Base-by-base conservation (phyloP, 441 rosid genomes). In the Raphanus hybrid region DNA sequence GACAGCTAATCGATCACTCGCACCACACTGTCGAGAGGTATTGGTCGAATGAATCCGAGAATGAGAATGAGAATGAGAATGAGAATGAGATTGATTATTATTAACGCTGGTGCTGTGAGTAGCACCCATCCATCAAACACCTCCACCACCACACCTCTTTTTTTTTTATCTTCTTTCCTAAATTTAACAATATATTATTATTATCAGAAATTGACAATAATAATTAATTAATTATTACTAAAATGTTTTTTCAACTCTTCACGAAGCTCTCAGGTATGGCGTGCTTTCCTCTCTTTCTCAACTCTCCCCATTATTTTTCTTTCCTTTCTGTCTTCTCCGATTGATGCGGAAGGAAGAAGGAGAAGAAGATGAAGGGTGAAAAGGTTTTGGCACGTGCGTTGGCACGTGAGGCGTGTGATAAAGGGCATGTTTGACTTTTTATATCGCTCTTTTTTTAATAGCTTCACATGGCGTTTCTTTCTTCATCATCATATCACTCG, bases 61-160 rank as follows among this genome's bases (percentile, higher is more conserved):
- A 43, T 71, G 68, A 70, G 48, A 27, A 34, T 67, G 60, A 57
- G 18, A 23, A 70, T 35, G 65, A 9, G 43, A 10, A 35, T 69
- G 52, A 69, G 26, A 23, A 23, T 23, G 26, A 23, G 26, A 23
- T 23, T 74, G 57, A 70, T 65, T 52, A 75, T 65, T 65, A 71
- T 66, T 52, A 75, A 67, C 79, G 77, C 54, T 80, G 76, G 67
- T 39, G 77, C 83, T 80, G 70, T 80, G 82, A 70, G 73, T 75
- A 26, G 65, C 77, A 70, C 82, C 82, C 82, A 80, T 80, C 76
- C 58, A 54, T 15, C 18, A 80, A 80, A 75, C 80, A 75, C 82
- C 75, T 79, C 82, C 79, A 48, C 82, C 82, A 70, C 82, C 73
- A 65, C 74, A 23, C 26, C 26, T 23, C 26, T 23, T 23, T 23